Percentiles rank a stretch among this genome's conserved stretches.
Conservation (phyloP, 2,329 filamentous ascomycete species). For the Phoma sp. region DNA sequence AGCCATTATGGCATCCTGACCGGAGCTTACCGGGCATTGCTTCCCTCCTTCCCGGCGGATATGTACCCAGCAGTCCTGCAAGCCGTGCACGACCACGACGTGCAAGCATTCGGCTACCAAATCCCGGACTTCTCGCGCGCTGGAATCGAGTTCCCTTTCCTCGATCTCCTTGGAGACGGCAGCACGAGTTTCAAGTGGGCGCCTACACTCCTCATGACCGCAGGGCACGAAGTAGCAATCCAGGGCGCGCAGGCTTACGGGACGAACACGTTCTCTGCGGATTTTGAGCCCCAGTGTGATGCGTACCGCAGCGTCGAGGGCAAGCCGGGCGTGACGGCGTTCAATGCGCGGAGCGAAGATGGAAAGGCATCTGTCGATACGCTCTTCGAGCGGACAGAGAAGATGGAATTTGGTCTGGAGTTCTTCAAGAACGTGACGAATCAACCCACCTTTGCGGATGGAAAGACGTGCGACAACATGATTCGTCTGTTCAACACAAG, state of each 20-base stretch:
- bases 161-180: constrained; percentile 60
- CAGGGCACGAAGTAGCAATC: constrained; percentile 52
- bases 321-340: constrained; percentile 20
- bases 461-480: constrained; percentile 53
- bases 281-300: constrained; percentile 57
- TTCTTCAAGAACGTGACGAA: constrained; percentile 61
- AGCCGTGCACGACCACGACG: constrained; percentile 59
- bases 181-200: constrained; percentile 58
- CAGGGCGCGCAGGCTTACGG: constrained; percentile 57
- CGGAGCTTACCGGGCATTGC: constrained; percentile 53
- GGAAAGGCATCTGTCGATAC: constrained; percentile 20
- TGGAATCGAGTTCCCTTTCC: constrained; percentile 62
- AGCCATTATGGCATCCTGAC: constrained; percentile 58
- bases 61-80: constrained; percentile 62
- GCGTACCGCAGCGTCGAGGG: constrained; percentile 49
- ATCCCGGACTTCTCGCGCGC: constrained; percentile 58
- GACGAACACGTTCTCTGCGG: constrained; percentile 49
- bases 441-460: constrained; percentile 57
- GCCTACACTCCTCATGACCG: constrained; percentile 56
- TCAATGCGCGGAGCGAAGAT: constrained; percentile 25
- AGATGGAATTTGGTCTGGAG: constrained; percentile 46
- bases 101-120: constrained; percentile 52
- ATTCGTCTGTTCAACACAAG: constrained; percentile 55
- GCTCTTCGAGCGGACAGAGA: constrained; percentile 15
- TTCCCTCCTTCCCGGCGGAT: constrained; percentile 57